phyloP scores from a whole-genome alignment of 108 stramenopile species.

The Cylindrotheca fusiformis region DNA sequence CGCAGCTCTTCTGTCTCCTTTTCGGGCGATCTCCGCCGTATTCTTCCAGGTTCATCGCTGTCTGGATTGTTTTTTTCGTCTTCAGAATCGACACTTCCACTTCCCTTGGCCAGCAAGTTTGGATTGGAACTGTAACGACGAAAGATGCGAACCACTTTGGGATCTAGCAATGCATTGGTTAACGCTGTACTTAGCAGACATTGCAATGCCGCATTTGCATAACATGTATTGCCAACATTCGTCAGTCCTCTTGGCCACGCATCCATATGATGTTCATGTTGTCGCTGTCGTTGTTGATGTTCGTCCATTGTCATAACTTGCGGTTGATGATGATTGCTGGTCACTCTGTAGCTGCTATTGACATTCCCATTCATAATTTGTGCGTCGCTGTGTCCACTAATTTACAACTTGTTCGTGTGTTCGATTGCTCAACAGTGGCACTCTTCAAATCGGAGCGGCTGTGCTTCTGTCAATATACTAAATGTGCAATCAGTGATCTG shows the following conservation, averaged over 20 bases:
- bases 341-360: too few relatives aligned
- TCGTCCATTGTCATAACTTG: neutral
- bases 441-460: too few relatives aligned
- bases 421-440: too few relatives aligned
- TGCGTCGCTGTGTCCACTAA: too few relatives aligned
- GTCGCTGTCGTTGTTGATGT: neutral
- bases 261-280: too few relatives aligned
- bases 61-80: constrained; percentile 1
- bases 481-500: too few relatives aligned
- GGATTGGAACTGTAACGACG: constrained; percentile 79
- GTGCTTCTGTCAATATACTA: too few relatives aligned
- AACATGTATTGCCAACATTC: constrained; percentile 86
- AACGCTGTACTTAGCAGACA: constrained; percentile 74
- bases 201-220: constrained; percentile 81
- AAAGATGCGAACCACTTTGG: constrained; percentile 59
- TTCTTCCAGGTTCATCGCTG: neutral
- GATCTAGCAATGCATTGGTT: constrained; percentile 70
- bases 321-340: too few relatives aligned
- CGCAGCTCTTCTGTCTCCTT: constrained; percentile 1
- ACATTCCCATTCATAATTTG: too few relatives aligned
- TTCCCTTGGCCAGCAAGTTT: constrained; percentile 60
- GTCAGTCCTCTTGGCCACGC: constrained; percentile 63
- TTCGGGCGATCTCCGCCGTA: neutral
- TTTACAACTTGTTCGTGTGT: too few relatives aligned
- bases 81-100: constrained; percentile 67